Base-by-base conservation (phyloP, 2,329 filamentous ascomycete species). In the Colletotrichum plurivorum region DNA sequence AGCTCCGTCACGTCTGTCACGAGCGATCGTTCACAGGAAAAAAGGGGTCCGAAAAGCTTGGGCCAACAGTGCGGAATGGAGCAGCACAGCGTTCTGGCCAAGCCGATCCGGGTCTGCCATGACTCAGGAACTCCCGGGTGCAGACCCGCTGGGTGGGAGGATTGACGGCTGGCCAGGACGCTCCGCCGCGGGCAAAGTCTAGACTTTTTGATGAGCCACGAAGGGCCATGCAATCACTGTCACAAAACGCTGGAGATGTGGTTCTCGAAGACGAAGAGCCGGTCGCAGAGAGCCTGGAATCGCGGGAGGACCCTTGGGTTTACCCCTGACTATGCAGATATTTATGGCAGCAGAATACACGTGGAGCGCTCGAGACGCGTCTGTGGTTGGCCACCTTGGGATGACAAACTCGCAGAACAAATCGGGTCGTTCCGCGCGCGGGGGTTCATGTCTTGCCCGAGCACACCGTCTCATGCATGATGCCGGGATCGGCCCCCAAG, bases 391-490 rank as follows among this genome's bases (percentile, higher is more conserved):
- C 25, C 27, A 9, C 20, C 31, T 16, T 69, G 13, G 55, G 67
- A 69, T 56, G 62, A 61, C 62, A 56, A 36, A 52, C 20, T 3
- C 43, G 43, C 16, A 31, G 41, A 25, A 64, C 67, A 58, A 69
- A 66, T 69, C 62, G 66, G 66, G 62, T 66, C 20, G 20, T 69
- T 69, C 55, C 66, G 66, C 62, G 62, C 51, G 61, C 54, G 65
- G 51, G 20, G 36, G 43, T 3, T 16, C 31, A 36, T 36, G 31
- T 36, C 31, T 36, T 36, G 31, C 31, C 31, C 31, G 31, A 36
- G 31, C 31, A 36, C 31, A 36, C 31, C 31, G 27, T 55, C 51
- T 67, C 36, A 52, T 41, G 62, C 63, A 56, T 43, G 45, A 66
- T 67, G 31, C 57, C 64, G 36, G 62, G 45, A 58, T 56, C 52